These are phyloP conservation scores for Fusarium guadeloupense DNA, from an alignment of 2,329 filamentous ascomycete genomes.

Conservation along the genomic window DNA sequence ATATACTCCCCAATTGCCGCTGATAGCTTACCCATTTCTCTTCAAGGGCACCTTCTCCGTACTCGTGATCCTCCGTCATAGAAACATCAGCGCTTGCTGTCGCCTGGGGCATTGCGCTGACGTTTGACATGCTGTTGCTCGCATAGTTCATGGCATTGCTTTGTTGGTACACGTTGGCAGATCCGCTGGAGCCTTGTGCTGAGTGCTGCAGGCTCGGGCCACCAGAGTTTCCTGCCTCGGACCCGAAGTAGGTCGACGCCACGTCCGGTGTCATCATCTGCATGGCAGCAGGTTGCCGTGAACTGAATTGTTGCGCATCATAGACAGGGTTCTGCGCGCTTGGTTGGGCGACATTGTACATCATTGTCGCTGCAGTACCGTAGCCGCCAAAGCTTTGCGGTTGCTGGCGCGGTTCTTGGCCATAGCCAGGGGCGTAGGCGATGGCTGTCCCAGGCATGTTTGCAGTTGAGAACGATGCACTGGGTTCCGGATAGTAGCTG, in stretches of 20 bases:
- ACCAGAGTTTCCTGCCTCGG: conserved; percentile 57
- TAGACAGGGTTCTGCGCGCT: conserved; percentile 73
- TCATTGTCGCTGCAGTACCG: conserved; percentile 69
- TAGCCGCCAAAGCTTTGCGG: conserved; percentile 66
- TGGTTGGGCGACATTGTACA: conserved; percentile 80
- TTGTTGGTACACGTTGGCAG: conserved; percentile 72
- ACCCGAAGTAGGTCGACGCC: conserved; percentile 75
- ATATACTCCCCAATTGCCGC: conserved; percentile 70
- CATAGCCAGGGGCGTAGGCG: conserved; percentile 72
- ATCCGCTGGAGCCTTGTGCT: conserved; percentile 56
- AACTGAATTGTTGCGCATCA: conserved; percentile 78
- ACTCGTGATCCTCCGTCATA: conserved; percentile 65
- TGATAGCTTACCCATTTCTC: conserved; percentile 75
- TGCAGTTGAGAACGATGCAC: conserved; percentile 61
- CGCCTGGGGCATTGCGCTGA: conserved; percentile 56
- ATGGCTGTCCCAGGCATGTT: conserved; percentile 66
- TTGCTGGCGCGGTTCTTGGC: conserved; percentile 67
- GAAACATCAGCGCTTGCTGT: conserved; percentile 54
- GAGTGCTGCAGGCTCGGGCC: conserved; percentile 63
- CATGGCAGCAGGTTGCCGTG: conserved; percentile 79
- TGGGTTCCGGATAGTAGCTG: conserved; percentile 66
- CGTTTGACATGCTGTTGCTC: conserved; percentile 55
- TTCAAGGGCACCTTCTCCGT: conserved; percentile 66
- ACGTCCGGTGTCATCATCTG: conserved; percentile 67
- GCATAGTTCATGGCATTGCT: conserved; percentile 65